A percentile compares a stretch with the other conserved stretches of the same genome.
Conservation (phyloP, 2,329 filamentous ascomycete genomes). For the Dothiorella sarmentorum region DNA sequence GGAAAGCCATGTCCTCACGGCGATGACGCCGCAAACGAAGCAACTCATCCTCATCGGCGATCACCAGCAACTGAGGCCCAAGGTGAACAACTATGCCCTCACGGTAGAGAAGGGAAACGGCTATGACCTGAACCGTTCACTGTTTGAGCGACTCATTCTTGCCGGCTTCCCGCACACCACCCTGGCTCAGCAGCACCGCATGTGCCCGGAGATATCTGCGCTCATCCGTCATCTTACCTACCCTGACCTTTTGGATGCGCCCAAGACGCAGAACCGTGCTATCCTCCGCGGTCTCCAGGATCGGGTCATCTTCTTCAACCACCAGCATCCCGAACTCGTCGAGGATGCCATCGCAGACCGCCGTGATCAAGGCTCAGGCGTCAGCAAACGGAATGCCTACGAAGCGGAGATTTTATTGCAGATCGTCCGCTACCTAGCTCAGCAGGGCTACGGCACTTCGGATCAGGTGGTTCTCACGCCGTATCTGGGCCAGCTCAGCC, state of each 20-base stretch:
- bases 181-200: constrained; percentile 63
- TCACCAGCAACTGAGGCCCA: constrained; percentile 69
- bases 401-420: constrained; percentile 66
- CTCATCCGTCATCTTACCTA: constrained; percentile 60
- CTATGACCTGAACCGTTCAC: constrained; percentile 63
- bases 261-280: constrained; percentile 47
- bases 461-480: constrained; percentile 68
- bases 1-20: constrained; percentile 63
- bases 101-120: constrained; percentile 62
- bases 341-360: constrained; percentile 43
- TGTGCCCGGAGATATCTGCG: constrained; percentile 63
- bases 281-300: constrained; percentile 55
- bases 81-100: constrained; percentile 59
- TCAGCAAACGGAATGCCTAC: constrained; percentile 52
- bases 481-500: constrained; percentile 65
- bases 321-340: constrained; percentile 51
- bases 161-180: constrained; percentile 53
- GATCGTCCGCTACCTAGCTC: constrained; percentile 63
- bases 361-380: constrained; percentile 44
- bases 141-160: constrained; percentile 66
- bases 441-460: constrained; percentile 66
- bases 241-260: constrained; percentile 56
- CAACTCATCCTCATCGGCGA: constrained; percentile 71
- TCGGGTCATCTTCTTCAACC: constrained; percentile 65
- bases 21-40: constrained; percentile 53